These are phyloP conservation scores for Auriscalpium orientale DNA, from an alignment of 768 basidiomycete genomes.

Conservation along the genomic window DNA sequence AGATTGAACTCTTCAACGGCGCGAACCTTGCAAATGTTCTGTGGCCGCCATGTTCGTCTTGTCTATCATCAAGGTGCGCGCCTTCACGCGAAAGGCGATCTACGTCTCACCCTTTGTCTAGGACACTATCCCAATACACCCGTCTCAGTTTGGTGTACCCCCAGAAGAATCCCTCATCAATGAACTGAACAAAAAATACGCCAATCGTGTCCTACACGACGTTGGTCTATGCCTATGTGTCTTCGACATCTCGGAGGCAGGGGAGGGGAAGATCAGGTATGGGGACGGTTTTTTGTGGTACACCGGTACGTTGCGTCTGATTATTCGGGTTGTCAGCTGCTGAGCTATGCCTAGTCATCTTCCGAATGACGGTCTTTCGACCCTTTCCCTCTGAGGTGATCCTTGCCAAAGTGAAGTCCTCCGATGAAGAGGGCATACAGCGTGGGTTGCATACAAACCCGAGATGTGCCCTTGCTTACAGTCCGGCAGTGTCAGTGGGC, in stretches of 20 bases:
- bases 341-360: slow-evolving; percentile 50
- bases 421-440: slow-evolving; percentile 78
- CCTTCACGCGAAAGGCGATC: not conserved
- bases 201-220: slow-evolving; percentile 84
- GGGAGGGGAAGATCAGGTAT: slow-evolving; percentile 89
- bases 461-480: not conserved
- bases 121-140: slow-evolving; percentile 90
- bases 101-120: slow-evolving; percentile 21
- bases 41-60: slow-evolving; percentile 26
- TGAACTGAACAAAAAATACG: slow-evolving; percentile 92
- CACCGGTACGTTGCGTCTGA: slow-evolving; percentile 50
- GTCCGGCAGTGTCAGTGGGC: slow-evolving; percentile 61
- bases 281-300: slow-evolving; percentile 96
- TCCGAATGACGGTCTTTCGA: slow-evolving; percentile 85
- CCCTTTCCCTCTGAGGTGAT: slow-evolving; percentile 89
- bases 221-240: slow-evolving; percentile 88
- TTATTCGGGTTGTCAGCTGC: not conserved
- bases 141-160: slow-evolving; percentile 75
- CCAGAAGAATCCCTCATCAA: slow-evolving; percentile 73
- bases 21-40: too few relatives aligned
- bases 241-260: slow-evolving; percentile 79
- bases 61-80: slow-evolving; percentile 26
- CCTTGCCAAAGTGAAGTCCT: slow-evolving; percentile 81
- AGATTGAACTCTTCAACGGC: not conserved
- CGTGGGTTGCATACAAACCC: slow-evolving; percentile 37